phyloP scores from a whole-genome alignment of 305 asterid species.

The Solanum chacoense region DNA sequence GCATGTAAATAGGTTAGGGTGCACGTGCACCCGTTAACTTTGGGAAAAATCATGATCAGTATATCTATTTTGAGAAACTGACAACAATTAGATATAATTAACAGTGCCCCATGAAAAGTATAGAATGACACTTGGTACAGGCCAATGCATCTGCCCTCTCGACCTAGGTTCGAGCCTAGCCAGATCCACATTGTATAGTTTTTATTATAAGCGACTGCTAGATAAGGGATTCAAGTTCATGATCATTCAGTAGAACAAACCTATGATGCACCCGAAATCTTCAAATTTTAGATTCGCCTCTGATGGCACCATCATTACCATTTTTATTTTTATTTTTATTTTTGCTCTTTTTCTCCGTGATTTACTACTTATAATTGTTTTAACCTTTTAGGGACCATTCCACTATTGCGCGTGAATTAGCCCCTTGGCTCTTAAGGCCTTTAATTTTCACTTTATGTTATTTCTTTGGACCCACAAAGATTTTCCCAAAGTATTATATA shows the following conservation, averaged over 20 bases:
- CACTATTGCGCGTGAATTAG: conserved; percentile 38
- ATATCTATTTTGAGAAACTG: too few species aligned
- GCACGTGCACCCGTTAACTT: background rate
- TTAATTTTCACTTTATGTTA: conserved; percentile 18
- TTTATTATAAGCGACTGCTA: background rate
- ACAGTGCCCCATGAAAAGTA: background rate
- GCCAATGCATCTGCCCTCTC: background rate
- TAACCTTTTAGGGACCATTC: conserved; percentile 3
- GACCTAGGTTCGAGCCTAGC: background rate
- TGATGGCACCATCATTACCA: background rate
- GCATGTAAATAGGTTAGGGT: background rate
- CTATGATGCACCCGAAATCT: fast-evolving
- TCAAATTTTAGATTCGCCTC: too few species aligned
- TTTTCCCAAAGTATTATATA: conserved; percentile 9
- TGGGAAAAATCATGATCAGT: too few species aligned
- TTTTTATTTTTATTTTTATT: background rate
- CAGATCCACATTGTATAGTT: background rate
- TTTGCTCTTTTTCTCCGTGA: conserved; percentile 29
- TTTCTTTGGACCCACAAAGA: conserved; percentile 37
- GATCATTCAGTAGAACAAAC: too few species aligned
- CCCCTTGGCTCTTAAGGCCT: conserved; percentile 9
- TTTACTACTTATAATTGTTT: conserved; percentile 17
- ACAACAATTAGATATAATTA: too few species aligned
- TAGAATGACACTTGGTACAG: background rate
- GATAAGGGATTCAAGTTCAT: background rate